phyloP scores from a whole-genome alignment of 2,329 filamentous ascomycete genomes.

The Coniella lustricola region DNA sequence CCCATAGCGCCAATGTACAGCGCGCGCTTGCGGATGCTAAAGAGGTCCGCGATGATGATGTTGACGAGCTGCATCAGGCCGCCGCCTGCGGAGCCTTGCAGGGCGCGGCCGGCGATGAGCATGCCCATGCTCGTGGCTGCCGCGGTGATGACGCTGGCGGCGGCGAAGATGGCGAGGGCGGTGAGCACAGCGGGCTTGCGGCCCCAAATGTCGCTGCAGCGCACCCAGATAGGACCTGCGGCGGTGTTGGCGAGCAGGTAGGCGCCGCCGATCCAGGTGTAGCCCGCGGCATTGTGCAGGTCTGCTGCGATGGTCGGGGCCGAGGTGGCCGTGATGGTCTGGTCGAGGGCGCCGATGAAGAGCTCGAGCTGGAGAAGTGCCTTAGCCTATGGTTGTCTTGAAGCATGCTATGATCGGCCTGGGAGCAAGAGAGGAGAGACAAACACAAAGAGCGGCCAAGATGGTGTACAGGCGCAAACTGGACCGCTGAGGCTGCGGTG shows the following conservation, averaged over 20 bases:
- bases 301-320: conserved; percentile 42
- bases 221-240: conserved; percentile 51
- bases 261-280: conserved; percentile 61
- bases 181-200: conserved; percentile 32
- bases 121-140: conserved; percentile 27
- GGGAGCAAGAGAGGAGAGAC: too few relatives aligned
- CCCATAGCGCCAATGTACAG: conserved; percentile 27
- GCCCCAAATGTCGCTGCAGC: conserved; percentile 36
- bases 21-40: conserved; percentile 25
- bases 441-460: too few relatives aligned
- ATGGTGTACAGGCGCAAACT: too few relatives aligned
- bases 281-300: conserved; percentile 46
- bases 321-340: conserved; percentile 41
- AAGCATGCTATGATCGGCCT: too few relatives aligned
- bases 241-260: conserved; percentile 57
- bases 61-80: conserved; percentile 30
- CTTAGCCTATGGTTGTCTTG: not conserved
- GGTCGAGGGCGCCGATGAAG: conserved; percentile 22
- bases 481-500: too few relatives aligned
- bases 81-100: conserved; percentile 30
- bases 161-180: conserved; percentile 29
- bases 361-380: conserved; percentile 1
- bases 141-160: conserved; percentile 30
- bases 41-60: conserved; percentile 31
- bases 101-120: conserved; percentile 28